These are phyloP conservation scores for Gleditsia sinensis DNA, from an alignment of 306 rosid species.

Conservation along the genomic window DNA sequence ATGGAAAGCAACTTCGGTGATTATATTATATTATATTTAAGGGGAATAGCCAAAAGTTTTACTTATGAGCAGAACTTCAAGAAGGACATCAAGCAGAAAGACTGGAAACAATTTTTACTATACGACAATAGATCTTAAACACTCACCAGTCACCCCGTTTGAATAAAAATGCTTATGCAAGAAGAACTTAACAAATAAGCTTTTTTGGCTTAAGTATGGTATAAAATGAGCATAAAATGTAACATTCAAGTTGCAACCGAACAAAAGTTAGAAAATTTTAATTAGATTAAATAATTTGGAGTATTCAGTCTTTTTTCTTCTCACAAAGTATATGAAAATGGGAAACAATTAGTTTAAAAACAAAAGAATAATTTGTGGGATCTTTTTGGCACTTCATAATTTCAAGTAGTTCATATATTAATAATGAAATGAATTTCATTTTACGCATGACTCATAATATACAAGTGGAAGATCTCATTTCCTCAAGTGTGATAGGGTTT, in stretches of 20 bases:
- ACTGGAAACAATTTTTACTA: conserved; percentile 21
- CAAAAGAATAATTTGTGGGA: background rate
- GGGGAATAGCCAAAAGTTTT: no score
- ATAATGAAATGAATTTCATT: background rate
- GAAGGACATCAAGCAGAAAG: conserved; percentile 29
- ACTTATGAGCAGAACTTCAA: conserved; percentile 45
- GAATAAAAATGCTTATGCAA: background rate
- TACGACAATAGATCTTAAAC: conserved; percentile 31
- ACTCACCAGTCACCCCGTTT: background rate
- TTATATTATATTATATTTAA: no score
- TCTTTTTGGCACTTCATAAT: background rate
- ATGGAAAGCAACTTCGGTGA: no score
- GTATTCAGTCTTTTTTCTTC: background rate
- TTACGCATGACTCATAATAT: background rate
- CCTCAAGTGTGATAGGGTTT: background rate
- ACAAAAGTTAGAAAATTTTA: background rate
- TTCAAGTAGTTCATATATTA: background rate
- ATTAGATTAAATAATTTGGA: conserved; percentile 19
- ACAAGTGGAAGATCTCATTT: background rate
- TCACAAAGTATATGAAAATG: background rate
- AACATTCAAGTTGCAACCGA: background rate
- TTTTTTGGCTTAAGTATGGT: background rate
- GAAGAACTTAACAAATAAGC: background rate
- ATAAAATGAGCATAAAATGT: background rate
- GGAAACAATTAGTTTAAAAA: background rate